Base-by-base conservation (phyloP, 495 filamentous ascomycete species). In the Xanthoparmelia taractica region DNA sequence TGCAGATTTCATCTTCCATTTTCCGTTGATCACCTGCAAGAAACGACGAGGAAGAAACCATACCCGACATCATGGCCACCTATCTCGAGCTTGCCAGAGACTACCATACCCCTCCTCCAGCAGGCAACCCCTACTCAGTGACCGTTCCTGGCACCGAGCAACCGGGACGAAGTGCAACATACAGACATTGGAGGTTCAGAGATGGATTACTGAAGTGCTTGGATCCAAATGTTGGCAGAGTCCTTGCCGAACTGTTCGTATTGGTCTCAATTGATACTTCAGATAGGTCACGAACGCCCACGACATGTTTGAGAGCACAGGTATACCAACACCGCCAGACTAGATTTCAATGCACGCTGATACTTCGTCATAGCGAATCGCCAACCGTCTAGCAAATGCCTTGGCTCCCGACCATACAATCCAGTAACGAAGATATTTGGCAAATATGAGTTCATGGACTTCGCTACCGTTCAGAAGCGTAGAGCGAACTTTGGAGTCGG, bases 401-500 rank as follows among this genome's bases (percentile, higher is more conserved):
- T 98, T 58, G 94, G 94, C 50, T 85, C 82, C 73, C 84, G 94
- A 47, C 84, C 88, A 1, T 97, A 88, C 78, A 86, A 97, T 74
- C 74, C 87, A 7, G 72, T 66, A 27, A 90, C 86, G 54, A 89
- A 92, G 75, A 82, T 82, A 3, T 97, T 80, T 71, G 91, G 91
- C 36, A 76, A 75, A 59, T 98, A 90, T 68, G 77, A 84, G 66
- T 98, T 94, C 92, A 76, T 91, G 66, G 87, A 88, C 63, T 97
- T 96, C 69, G 76, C 79, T 66, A 85, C 91, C 56, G 85, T 95
- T 23, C 89, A 91, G 63, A 82, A 83, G 75, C 80, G 93, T 68
- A 86, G 90, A 63, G 85, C 87, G 61, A 88, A 92, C 66, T 84
- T 98, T 67, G 94, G 95, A 61, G 89, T 87, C 50, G 94, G 95